Conservation (phyloP, 345 rosid genomes). For the Acer saccharum region DNA sequence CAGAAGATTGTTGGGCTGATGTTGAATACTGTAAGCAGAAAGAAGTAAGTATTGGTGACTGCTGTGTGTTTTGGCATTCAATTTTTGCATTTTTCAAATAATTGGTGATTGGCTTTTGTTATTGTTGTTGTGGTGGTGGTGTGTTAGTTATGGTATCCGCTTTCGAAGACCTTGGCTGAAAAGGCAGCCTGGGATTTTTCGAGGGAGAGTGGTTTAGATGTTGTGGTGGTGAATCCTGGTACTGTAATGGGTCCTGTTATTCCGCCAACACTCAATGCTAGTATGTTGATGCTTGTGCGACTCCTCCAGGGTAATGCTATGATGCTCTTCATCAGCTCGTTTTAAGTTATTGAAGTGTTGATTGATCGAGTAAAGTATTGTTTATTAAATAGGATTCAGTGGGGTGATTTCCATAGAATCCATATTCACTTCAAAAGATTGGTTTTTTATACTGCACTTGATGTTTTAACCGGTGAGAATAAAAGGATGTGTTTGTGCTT, state of each 20-base stretch:
- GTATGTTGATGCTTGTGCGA: conserved; percentile 76
- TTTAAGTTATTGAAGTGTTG: not conserved
- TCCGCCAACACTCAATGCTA: conserved; percentile 71
- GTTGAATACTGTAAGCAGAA: conserved; percentile 68
- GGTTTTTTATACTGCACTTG: not conserved
- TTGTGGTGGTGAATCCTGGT: conserved; percentile 93
- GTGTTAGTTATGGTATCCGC: conserved; percentile 81
- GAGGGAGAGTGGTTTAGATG: conserved; percentile 70
- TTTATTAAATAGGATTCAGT: not conserved
- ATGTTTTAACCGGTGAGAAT: not conserved
- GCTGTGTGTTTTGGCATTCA: not conserved
- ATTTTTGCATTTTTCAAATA: not conserved
- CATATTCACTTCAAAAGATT: not conserved
- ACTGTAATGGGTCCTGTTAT: conserved; percentile 90
- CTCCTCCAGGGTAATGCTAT: conserved; percentile 73
- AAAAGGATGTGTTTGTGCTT: not conserved
- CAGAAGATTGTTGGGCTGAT: conserved; percentile 88
- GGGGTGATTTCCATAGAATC: not conserved
- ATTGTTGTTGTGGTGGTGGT: not conserved
- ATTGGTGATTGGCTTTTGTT: not conserved
- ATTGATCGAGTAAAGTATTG: not conserved
- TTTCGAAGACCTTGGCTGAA: conserved; percentile 87
- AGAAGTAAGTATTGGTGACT: conserved; percentile 41
- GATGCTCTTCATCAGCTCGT: not conserved
- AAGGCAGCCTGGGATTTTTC: conserved; percentile 91